Base-by-base conservation (phyloP, 2,329 filamentous ascomycete genomes). In the Coleophoma cylindrospora region DNA sequence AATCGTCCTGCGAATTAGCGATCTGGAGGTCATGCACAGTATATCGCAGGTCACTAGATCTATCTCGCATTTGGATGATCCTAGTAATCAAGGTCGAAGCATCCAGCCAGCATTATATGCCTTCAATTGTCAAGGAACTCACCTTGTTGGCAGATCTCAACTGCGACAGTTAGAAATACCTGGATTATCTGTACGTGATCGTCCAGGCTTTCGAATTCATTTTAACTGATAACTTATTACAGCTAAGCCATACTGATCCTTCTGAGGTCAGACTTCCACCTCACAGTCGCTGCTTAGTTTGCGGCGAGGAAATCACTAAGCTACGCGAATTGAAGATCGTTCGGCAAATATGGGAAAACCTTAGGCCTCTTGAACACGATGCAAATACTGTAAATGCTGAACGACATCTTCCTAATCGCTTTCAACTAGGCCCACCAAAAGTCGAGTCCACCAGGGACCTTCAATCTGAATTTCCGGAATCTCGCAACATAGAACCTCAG, bases 341-440 rank as follows among this genome's bases (percentile, higher is more conserved):
- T 8, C 63, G 66, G 50, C 61, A 65, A 27, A 61, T 63, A 5
- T 72, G 68, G 67, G 68, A 68, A 36, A 54, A 66, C 7, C 54
- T 72, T 2, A 66, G 64, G 34, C 63, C 66, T 0, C 58, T 71
- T 15, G 64, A 69, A 38, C 60, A 64, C 3, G 66, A 69, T 50
- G 62, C 66, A 2, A 67, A 70, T 48, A 65, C 68, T 1, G 64
- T 70, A 43, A 67, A 66, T 46, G 61, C 69, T 8, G 68, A 71
- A 54, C 54, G 68, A 34, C 69, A 72, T 52, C 49, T 68, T 10
- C 61, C 66, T 7, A 64, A 60, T 2, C 62, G 65, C 38, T 70
- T 70, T 49, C 65, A 67, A 47, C 49, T 69, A 15, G 41, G 45
- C 8, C 60, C 66, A 8, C 65, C 65, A 12, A 68, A 66, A 53